Base-by-base conservation (phyloP, 805 yeast species). In the Candida golubevii region DNA sequence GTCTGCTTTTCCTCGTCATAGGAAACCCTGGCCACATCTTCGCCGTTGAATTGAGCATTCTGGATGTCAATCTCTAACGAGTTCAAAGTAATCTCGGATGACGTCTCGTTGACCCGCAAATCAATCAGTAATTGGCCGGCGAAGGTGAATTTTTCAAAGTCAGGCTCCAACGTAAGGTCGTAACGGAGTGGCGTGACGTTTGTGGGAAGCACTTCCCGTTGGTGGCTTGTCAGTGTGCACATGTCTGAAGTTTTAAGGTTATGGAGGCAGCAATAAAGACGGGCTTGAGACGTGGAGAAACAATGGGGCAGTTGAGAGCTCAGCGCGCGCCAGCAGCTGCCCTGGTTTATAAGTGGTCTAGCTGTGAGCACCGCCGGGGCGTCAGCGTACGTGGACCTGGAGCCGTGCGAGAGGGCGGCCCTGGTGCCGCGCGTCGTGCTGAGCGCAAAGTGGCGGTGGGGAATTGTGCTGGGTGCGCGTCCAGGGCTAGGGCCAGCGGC, bases 31-130 rank as follows among this genome's bases (percentile, higher is more conserved):
- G 58, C 33, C 27, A 58, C 55, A 23, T 41, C 47, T n/a, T 43
- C 41, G 44, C 61, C 67, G 45, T 67, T 57, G 50, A 70, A 54
- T 40, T 58, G 61, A 13, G 79, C 83, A 31, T 69, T 61, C 48
- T 75, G 75, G 53, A 84, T 70, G 10, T 79, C 84, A 48, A 86
- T 74, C 38, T 88, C 95, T 18, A 80, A 54, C 15, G 79, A 60
- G 69, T 88, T 85, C 56, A 88, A 67, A 26, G 75, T 67, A 45
- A 83, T 70, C 26, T 59, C 59, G 47, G 72, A 60, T 33, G 79
- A 62, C 30, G 60, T 52, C 47, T 78, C 82, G 35, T 72, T 68
- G 36, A 82, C 80, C 35, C 68, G 63, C 52, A 83, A 67, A 40
- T 77, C 80, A 53, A 83, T 79, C 39, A 68, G 65, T 49, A 74